Conservation (phyloP, 176 grass and related monocot species). For the Triticum aestivum region IWGSC_CS_RefSeq_v2.1 NC_057806.1:451288625-451289124, state of each 20-base stretch:
- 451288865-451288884: constrained; percentile 63
- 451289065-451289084: constrained; percentile 79
- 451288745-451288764: background rate
- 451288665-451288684: constrained; percentile 87
- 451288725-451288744: background rate
- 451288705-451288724: constrained; percentile 34
- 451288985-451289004: background rate
- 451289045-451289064: constrained; percentile 59
- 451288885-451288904: constrained; percentile 69
- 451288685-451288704: constrained; percentile 72
- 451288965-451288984: no score
- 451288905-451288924: constrained; percentile 79
- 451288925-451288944: constrained; percentile 74
- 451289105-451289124: background rate
- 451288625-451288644: constrained; percentile 69
- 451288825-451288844: constrained; percentile 91
- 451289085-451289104: background rate
- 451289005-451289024: background rate
- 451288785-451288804: constrained; percentile 76
- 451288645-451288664: constrained; percentile 77
- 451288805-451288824: constrained; percentile 63
- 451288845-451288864: constrained; percentile 62
- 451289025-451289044: background rate
- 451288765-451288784: background rate
- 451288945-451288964: constrained; percentile 54